Conservation (phyloP, 352 stramenopile species). For the Globisporangium abappressorium region DNA sequence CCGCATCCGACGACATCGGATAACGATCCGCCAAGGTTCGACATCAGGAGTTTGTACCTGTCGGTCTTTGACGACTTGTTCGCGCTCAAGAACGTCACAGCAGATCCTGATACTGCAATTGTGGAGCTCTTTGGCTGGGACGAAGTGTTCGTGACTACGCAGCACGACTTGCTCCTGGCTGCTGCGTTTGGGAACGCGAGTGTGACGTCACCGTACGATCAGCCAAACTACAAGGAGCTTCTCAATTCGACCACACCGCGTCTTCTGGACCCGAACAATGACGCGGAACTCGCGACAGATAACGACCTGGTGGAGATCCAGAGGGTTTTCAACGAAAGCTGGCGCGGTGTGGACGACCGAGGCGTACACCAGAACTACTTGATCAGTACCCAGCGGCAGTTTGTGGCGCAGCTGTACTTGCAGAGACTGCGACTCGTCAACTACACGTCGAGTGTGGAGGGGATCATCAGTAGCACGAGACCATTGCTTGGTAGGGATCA, state of each 20-base stretch:
- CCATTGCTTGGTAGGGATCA: constrained; percentile 29
- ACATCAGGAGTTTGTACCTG: constrained; percentile 42
- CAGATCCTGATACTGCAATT: constrained; percentile 22
- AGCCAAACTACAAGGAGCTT: constrained; percentile 34
- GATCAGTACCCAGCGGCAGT: constrained; percentile 44
- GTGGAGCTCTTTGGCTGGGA: constrained; percentile 55
- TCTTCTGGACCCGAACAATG: constrained; percentile 48
- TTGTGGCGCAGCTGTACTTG: constrained; percentile 39
- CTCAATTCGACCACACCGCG: constrained; percentile 39
- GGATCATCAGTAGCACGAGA: constrained; percentile 32
- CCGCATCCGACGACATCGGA: constrained; percentile 47
- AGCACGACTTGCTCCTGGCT: constrained; percentile 25
- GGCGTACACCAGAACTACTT: constrained; percentile 40
- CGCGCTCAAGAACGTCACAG: constrained; percentile 25
- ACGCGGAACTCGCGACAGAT: constrained; percentile 27
- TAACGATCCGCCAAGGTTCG: constrained; percentile 35
- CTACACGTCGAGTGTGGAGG: constrained; percentile 30
- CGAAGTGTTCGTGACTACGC: constrained; percentile 29
- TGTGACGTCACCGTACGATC: constrained; percentile 52
- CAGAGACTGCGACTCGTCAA: constrained; percentile 40
- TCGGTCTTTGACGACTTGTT: constrained; percentile 42
- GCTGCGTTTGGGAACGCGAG: constrained; percentile 41
- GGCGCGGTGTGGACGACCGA: constrained; percentile 37
- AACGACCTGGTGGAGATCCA: constrained; percentile 40
- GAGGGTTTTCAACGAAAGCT: constrained; percentile 51